Evolutionary conservation across 2,329 filamentous ascomycete species (phyloP).

Genomic region (Leptographium wingfieldii): DNA sequence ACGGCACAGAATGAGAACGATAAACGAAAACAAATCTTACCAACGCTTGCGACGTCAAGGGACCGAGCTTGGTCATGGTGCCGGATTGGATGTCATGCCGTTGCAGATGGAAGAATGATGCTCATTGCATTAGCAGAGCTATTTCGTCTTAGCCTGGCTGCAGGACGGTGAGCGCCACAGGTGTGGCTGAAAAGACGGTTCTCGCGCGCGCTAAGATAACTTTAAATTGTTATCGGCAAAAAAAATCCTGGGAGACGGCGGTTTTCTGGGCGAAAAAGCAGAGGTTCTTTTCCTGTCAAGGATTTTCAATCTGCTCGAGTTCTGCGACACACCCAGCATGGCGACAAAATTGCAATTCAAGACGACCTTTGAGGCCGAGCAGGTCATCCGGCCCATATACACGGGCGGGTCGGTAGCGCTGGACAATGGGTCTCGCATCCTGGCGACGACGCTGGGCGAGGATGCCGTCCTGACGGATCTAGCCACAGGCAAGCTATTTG

Average conservation of each 20-base stretch:
- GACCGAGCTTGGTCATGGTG: slow-evolving; percentile 41
- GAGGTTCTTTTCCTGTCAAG: too few species aligned
- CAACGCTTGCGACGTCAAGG: slow-evolving; percentile 43
- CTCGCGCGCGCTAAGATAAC: slow-evolving; percentile 24
- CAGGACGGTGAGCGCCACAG: background rate
- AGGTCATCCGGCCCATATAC: slow-evolving; percentile 83
- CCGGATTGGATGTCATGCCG: background rate
- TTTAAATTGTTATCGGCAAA: slow-evolving; percentile 19
- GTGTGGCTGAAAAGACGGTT: background rate
- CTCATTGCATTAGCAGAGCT: too few species aligned
- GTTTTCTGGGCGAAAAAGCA: background rate
- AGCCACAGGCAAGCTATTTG: slow-evolving; percentile 68
- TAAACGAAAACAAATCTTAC: slow-evolving; percentile 22
- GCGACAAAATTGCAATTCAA: slow-evolving; percentile 53
- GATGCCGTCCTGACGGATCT: slow-evolving; percentile 82
- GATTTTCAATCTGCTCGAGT: too few species aligned
- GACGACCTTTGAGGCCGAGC: slow-evolving; percentile 78
- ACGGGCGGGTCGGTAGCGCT: slow-evolving; percentile 81
- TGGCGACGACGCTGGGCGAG: slow-evolving; percentile 84
- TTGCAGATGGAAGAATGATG: background rate
- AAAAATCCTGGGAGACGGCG: slow-evolving; percentile 7
- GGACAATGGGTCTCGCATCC: slow-evolving; percentile 65
- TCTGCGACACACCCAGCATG: slow-evolving; percentile 26
- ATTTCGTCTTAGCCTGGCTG: too few species aligned
- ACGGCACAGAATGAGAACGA: background rate